These are phyloP conservation scores for Albatrellus ellisii DNA, from an alignment of 768 basidiomycete genomes.

Conservation along the genomic window DNA sequence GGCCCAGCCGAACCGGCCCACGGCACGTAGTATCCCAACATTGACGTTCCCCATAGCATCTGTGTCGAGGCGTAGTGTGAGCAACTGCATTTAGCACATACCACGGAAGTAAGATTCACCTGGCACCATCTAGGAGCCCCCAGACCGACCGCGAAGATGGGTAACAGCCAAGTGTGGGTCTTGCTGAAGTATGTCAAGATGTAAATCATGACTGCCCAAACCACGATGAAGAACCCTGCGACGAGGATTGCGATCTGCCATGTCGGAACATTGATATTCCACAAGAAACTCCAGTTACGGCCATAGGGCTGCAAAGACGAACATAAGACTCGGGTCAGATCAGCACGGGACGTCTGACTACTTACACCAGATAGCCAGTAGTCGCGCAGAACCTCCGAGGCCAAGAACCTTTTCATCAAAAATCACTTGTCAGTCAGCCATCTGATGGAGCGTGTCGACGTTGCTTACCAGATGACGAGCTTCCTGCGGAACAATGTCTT, in stretches of 20 bases:
- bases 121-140: conserved; percentile 95
- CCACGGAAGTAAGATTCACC: conserved; percentile 23
- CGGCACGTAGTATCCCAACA: conserved; percentile 82
- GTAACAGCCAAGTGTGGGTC: conserved; percentile 89
- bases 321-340: neutral
- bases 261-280: conserved; percentile 70
- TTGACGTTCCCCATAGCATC: conserved; percentile 95
- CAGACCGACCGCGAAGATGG: conserved; percentile 90
- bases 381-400: conserved; percentile 82
- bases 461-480: conserved; percentile 87
- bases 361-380: conserved; percentile 83
- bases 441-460: no score
- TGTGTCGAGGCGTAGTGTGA: conserved; percentile 16
- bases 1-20: conserved; percentile 84
- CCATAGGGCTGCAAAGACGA: conserved; percentile 54
- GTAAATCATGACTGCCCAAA: conserved; percentile 68
- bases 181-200: conserved; percentile 81
- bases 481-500: conserved; percentile 82
- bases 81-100: neutral
- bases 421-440: no score
- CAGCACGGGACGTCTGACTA: conserved; percentile 11
- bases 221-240: conserved; percentile 70
- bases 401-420: no score
- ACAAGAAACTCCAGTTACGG: conserved; percentile 90
- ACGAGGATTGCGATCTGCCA: conserved; percentile 77